These are phyloP conservation scores for Flaveria bidentis DNA, from an alignment of 129 eudicot species.

Conservation along the genomic window DNA sequence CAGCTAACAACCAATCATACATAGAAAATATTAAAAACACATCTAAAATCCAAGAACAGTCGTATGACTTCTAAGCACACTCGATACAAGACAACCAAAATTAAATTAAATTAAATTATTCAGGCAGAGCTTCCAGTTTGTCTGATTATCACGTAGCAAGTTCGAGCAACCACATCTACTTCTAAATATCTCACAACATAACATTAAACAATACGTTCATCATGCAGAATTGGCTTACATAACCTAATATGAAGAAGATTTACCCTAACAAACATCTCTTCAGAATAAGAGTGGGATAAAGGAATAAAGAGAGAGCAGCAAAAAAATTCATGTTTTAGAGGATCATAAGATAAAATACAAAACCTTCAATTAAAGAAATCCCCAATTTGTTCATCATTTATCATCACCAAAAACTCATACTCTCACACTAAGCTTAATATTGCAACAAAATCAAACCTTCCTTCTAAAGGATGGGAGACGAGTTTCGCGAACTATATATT, in stretches of 20 bases:
- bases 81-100: neutral
- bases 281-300: neutral
- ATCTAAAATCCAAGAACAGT: conserved; percentile 15
- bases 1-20: conserved; percentile 7
- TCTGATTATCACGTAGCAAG: neutral
- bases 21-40: neutral
- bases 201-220: neutral
- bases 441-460: neutral
- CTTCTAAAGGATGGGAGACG: neutral
- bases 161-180: conserved; percentile 15
- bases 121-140: neutral
- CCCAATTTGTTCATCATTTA: neutral
- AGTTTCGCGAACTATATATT: neutral
- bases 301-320: neutral
- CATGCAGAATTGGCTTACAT: conserved; percentile 2
- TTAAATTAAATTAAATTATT: neutral
- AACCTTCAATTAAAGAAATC: neutral
- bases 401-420: neutral
- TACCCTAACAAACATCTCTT: neutral
- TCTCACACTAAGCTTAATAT: no score
- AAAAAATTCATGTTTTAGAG: neutral
- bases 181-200: neutral
- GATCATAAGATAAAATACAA: neutral
- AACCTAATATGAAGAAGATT: neutral
- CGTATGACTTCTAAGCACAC: conserved; percentile 1